phyloP scores from a whole-genome alignment of 345 rosid genomes.

The Eucalyptus tenuipes region DNA sequence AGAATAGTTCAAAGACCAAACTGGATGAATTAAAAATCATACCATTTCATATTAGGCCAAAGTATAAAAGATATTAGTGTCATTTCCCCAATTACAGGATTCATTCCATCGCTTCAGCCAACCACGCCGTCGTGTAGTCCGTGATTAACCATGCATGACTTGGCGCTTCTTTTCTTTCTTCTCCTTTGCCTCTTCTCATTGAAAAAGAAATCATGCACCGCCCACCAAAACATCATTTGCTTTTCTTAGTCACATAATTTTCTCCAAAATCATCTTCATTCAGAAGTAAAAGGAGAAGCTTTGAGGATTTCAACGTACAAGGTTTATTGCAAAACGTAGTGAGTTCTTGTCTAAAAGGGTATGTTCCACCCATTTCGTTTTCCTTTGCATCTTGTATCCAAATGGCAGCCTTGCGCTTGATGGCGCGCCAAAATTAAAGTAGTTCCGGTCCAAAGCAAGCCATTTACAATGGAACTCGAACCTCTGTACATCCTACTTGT shows the following conservation, averaged over 20 bases:
- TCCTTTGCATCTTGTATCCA: not conserved
- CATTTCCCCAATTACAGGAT: not conserved
- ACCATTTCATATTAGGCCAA: not conserved
- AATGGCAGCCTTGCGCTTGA: not conserved
- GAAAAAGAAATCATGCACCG: not conserved
- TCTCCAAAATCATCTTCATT: not conserved
- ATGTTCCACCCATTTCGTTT: not conserved
- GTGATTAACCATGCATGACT: not conserved
- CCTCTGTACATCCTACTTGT: not conserved
- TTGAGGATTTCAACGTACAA: not conserved
- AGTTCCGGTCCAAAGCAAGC: not conserved
- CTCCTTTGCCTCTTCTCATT: not conserved
- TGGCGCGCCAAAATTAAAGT: not conserved
- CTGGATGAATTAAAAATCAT: too few relatives aligned
- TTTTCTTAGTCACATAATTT: not conserved
- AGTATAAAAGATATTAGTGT: not conserved
- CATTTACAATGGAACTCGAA: not conserved
- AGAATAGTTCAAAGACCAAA: not conserved
- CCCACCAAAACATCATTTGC: not conserved
- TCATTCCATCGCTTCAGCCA: not conserved
- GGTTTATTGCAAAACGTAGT: fast-evolving
- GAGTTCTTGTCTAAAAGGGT: not conserved
- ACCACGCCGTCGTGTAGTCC: not conserved
- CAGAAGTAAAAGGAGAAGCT: not conserved
- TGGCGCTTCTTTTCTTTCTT: not conserved